phyloP scores from a whole-genome alignment of 2,329 filamentous ascomycete species.

The Lizonia empirigonia region DNA sequence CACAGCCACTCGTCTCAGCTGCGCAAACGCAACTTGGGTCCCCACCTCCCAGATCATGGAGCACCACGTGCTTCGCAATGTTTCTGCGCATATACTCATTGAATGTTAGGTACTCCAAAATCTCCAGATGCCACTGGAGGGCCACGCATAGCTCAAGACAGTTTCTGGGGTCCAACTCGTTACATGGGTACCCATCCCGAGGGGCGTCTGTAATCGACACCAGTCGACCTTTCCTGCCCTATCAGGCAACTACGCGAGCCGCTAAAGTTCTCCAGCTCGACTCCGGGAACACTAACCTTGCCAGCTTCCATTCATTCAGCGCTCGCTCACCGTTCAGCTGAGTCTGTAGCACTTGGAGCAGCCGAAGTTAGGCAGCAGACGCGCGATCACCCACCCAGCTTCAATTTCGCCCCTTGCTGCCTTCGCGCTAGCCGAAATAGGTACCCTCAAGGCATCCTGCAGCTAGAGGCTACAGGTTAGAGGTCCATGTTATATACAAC shows the following conservation, averaged over 20 bases:
- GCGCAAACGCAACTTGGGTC: no score
- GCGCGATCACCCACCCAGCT: not conserved
- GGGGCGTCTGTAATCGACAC: conserved; percentile 16
- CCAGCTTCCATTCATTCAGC: not conserved
- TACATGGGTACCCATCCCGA: conserved; percentile 20
- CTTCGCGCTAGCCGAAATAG: conserved; percentile 7
- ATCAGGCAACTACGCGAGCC: conserved; percentile 13
- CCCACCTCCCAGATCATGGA: no score
- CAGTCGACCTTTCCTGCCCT: not conserved
- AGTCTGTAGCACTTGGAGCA: not conserved
- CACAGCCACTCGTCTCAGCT: no score
- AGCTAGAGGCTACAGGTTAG: not conserved
- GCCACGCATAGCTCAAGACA: not conserved
- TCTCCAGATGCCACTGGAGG: not conserved
- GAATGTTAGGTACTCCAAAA: no score
- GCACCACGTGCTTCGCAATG: no score
- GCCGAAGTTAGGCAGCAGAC: conserved; percentile 3
- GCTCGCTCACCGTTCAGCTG: not conserved
- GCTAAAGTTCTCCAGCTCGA: conserved; percentile 9
- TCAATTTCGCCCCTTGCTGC: conserved; percentile 10
- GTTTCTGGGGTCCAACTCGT: conserved; percentile 3
- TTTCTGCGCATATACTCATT: no score
- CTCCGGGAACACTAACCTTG: not conserved
- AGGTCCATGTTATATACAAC: not conserved
- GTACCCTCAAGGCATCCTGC: conserved; percentile 2